Evolutionary conservation across 2,329 filamentous ascomycete species (phyloP), one percentile per base, ranked within the genome.

Genomic region (Tolypocladium tundrense): DNA sequence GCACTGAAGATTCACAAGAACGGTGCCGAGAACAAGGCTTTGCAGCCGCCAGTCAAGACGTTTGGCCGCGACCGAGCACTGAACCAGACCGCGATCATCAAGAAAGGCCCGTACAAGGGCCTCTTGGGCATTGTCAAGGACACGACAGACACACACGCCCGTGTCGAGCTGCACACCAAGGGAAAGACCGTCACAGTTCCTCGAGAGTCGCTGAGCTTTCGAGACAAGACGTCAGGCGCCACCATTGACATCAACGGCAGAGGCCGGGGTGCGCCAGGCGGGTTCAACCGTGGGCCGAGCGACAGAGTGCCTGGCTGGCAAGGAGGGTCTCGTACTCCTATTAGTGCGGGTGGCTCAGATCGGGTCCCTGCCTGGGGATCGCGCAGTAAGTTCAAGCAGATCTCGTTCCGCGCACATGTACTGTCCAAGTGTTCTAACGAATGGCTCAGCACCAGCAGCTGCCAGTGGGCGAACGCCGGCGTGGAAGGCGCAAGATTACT

Each of bases 61-160:
- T 91, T 91, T 66, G 85, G 88, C 27, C 85, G 91, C 43, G 94
- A 99, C 71, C 85, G 86, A 57, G 80, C 94, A 35, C 86, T 97
- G 62, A 92, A 92, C 50, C 93, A 96, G 75, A 97, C 91, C 0
- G 91, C 97, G 51, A 90, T 88, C 55, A 88, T 97, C 67, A 85
- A 87, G 58, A 91, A 88, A 69, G 94, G 94, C 35, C 86, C 88
- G 27, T 91, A 93, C 78, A 99, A 99, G 75, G 93, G 93, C 58
- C 80, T 97, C 50, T 78, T 97, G 48, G 94, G 94, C 65, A 96
- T 97, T 63, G 92, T 99, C 65, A 97, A 96, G 70, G 93, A 97
- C 69, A 88, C 93, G 1, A 96, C 90, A 8, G 92, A 95, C 65
- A 84, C 84, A 4, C 85, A 88, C 67, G 93, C 91, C 37, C 88